These are phyloP conservation scores for Dentipellis fragilis DNA, from an alignment of 768 basidiomycete genomes.

Conservation along the genomic window DNA sequence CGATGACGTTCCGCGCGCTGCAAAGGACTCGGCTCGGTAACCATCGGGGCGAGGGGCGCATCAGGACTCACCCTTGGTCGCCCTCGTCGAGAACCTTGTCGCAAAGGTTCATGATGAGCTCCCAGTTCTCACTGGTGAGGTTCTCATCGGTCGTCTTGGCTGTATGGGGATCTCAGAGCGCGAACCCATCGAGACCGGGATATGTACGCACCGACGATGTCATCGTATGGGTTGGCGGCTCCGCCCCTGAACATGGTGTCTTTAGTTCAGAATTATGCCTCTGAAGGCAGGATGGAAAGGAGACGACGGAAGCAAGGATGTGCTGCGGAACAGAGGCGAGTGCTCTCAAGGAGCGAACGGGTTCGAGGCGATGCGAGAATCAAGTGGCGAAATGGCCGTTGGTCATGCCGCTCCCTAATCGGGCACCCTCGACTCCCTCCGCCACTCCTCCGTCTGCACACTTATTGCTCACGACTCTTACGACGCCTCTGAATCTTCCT, in stretches of 20 bases:
- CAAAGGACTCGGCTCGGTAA: constrained; percentile 1
- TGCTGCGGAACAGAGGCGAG: no score
- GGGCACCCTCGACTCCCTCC: neutral
- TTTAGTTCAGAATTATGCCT: no score
- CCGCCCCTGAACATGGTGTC: constrained; percentile 56
- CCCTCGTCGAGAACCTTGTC: constrained; percentile 94
- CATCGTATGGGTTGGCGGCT: constrained; percentile 70
- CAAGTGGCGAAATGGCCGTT: neutral
- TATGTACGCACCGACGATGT: constrained; percentile 60
- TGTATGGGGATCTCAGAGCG: constrained; percentile 20
- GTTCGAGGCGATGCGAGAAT: no score
- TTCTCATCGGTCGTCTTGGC: constrained; percentile 98
- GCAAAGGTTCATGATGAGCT: constrained; percentile 85
- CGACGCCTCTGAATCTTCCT: neutral
- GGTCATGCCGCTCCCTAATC: neutral
- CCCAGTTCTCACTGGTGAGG: constrained; percentile 92
- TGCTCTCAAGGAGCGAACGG: no score
- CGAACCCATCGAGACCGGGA: neutral
- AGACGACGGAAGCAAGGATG: no score
- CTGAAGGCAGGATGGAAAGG: no score
- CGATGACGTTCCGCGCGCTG: constrained; percentile 82
- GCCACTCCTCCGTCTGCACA: neutral
- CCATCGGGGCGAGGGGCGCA: neutral
- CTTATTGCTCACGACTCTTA: neutral
- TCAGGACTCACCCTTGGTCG: constrained; percentile 58